Base-by-base conservation (phyloP, 305 asterid genomes). In the Caryopteris hybrid region DNA sequence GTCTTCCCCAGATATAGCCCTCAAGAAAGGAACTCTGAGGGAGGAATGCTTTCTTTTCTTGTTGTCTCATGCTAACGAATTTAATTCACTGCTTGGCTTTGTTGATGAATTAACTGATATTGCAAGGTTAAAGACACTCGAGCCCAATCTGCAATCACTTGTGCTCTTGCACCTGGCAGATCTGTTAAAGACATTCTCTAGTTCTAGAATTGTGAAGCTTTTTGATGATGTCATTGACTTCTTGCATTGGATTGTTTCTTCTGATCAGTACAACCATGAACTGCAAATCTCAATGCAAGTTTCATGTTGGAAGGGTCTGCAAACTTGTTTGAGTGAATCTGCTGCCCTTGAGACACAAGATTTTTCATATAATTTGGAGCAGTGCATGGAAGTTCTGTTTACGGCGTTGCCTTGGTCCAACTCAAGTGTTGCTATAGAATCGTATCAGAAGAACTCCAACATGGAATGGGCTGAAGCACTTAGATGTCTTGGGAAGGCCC, bases 301-400 rank as follows among this genome's bases (percentile, higher is more conserved):
- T 78, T 86, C 95, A 53, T 88, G 98, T 81, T 95, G 99, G 99
- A 95, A 88, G 75, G 96, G 99, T 72, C 82, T 95, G 73, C 76
- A 71, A 71, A 60, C 69, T 59, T 89, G 97, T 85, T 77, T 86
- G 73, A 81, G 77, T 34, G 85, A 80, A 65, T 69, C 84, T 77
- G 74, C 83, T 74, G 74, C 84, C 69, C 70, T 73, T 47, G 85
- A 80, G 68, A 61, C 76, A n/a, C 84, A 64, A 69, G 86, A 79
- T 60, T 85, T 76, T 71, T 61, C 77, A 42, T 61, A 82, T 55
- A 77, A 74, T 65, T 65, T 95, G 66, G 96, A 95, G 74, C 79
- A 70, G 74, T 91, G 96, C 83, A 85, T 91, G 89, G 86, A 77
- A 71, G 79, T 85, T 57, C 84, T 95, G 33, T 91, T 95, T 78